Evolutionary conservation across 441 rosid genomes (phyloP), one percentile per base, ranked within the genome.

Genomic region (Corymbia citriodora): DNA sequence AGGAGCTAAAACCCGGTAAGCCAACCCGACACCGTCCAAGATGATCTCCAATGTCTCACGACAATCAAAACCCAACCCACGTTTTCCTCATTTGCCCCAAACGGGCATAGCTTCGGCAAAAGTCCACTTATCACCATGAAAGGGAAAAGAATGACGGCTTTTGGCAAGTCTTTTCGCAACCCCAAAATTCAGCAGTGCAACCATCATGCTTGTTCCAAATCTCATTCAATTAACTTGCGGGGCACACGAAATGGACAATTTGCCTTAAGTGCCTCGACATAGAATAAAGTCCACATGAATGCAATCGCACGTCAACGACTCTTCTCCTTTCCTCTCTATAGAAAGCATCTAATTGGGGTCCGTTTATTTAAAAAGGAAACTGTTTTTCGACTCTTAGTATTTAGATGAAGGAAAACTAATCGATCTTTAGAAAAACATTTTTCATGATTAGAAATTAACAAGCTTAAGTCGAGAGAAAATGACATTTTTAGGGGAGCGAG

Each of bases 401-500:
- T 0, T 7, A 1, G 19, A 74, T 23, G 15, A 12, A 1, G 1
- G 4, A 40, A 40, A 11, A 74, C 1, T 40, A 11, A 27, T 63
- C n/a, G 7, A 25, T 27, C 0, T 6, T 2, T 13, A 12, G 45
- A 12, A 61, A 12, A 40, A 6, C 1, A 3, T 1, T 74, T 74
- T 74, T 1, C 9, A 74, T 40, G 4, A 23, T 12, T 7, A 1
- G 5, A 40, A 74, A 4, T 2, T 12, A 6, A 11, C 0, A 1
- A 10, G 16, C 11, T 74, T 74, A 36, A 21, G 40, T 74, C 0
- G 5, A 3, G 9, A 74, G 16, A 21, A 10, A 36, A 72, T 36
- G 13, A 72, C 9, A 36, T 70, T 6, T 2, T 17, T 9, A 6
- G 45, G 5, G 45, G 45, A 40, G 45, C 5, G 5, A 40, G 45